Base-by-base conservation (phyloP, 257 asterid genomes). In the Ehretia macrophylla region DNA sequence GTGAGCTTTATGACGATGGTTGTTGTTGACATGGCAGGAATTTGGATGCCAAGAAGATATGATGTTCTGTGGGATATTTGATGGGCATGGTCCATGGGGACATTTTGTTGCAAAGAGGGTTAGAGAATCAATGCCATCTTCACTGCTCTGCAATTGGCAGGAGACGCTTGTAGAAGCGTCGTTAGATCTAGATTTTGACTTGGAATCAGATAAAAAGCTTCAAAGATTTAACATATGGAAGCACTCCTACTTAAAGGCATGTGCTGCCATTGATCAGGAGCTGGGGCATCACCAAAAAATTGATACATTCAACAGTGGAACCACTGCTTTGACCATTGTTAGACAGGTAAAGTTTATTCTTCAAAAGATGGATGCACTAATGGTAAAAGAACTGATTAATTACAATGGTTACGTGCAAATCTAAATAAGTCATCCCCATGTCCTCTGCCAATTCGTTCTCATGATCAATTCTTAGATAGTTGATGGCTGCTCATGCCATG, bases 1-100 rank as follows among this genome's bases (percentile, higher is more conserved):
- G 35, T 20, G 17, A 52, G 38, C 57, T n/a, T 21, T 4, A 32
- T 23, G 14, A 1, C n/a, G 56, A 21, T 21, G 53, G 23, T 56
- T 17, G 20, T 56, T 16, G 20, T 32, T 47, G 18, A 9, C n/a
- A 32, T 32, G 17, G 20, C 20, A 62, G 67, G 55, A 62, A 49
- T 62, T 62, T 37, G 59, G 59, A 20, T 62, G 49, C 16, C 45
- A 45, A 42, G 27, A 23, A 6, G 67, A 62, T 17, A 51, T 55
- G 40, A 44, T 62, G 20, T 62, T 62, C 49, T 62, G 67, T 52
- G 67, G 67, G 4, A 44, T 62, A 35, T 62, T 62, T 40, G 67
- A 62, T 52, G 67, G 67, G 19, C 67, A 62, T 51, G 67, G 67
- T 17, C 67, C 19, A 18, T 42, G 42, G 20, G 67, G 67, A 49